A percentile compares a stretch with the other conserved stretches of the same genome.
phyloP scores from a whole-genome alignment of 768 basidiomycete genomes.

The Pisolithus orientalis region DNA sequence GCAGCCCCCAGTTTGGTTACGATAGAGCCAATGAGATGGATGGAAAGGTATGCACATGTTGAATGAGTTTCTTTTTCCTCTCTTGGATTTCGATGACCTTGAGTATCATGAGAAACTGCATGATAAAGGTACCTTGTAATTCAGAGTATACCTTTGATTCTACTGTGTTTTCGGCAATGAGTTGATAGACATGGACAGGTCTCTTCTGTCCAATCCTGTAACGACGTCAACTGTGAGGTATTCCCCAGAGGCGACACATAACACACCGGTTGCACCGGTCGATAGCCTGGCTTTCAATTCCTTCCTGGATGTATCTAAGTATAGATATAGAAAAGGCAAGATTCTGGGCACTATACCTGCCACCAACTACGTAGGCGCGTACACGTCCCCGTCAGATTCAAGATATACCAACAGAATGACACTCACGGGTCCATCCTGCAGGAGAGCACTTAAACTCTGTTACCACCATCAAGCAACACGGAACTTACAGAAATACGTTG shows the following conservation, averaged over 20 bases:
- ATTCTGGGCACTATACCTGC: constrained; percentile 40
- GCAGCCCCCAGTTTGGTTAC: not conserved
- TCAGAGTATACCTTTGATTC: constrained; percentile 64
- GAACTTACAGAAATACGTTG: constrained; percentile 70
- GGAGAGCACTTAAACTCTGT: not conserved
- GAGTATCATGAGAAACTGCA: constrained; percentile 1
- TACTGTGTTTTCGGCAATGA: constrained; percentile 86
- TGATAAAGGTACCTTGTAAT: not conserved
- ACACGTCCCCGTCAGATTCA: not conserved
- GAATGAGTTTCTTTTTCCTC: constrained; percentile 71
- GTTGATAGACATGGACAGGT: constrained; percentile 79
- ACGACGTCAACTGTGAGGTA: constrained; percentile 2
- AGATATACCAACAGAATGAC: constrained; percentile 1
- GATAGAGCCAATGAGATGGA: not conserved
- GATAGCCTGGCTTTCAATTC: constrained; percentile 80
- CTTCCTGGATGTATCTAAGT: constrained; percentile 41
- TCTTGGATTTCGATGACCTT: constrained; percentile 83
- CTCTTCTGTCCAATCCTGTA: constrained; percentile 73
- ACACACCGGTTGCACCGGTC: constrained; percentile 67
- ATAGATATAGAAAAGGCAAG: not conserved
- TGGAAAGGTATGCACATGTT: constrained; percentile 44
- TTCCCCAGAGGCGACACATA: not conserved
- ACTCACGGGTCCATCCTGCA: constrained; percentile 79
- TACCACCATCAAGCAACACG: not conserved
- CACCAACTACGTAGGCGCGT: constrained; percentile 53